Evolutionary conservation across 202 grass and related monocot species (phyloP).

Genomic region (Panicum virgatum): DNA sequence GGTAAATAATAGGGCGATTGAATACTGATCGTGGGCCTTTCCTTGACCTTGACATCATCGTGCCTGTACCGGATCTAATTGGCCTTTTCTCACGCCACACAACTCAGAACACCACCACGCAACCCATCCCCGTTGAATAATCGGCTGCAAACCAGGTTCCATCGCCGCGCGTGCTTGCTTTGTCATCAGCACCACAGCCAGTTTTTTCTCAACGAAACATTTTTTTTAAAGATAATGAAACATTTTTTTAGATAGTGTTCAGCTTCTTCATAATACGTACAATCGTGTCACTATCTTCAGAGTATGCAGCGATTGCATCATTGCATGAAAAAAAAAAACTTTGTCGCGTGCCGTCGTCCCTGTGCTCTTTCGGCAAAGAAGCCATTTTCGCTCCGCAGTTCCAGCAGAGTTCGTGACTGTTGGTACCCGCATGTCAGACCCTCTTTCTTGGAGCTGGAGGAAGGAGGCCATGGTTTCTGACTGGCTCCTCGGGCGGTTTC

Average conservation of each 20-base stretch:
- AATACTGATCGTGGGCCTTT: not conserved
- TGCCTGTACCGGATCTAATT: slow-evolving; percentile 4
- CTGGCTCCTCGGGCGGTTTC: slow-evolving; percentile 2
- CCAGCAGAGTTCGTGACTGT: not conserved
- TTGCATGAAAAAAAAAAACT: not conserved
- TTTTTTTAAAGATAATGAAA: no score
- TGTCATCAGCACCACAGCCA: slow-evolving; percentile 30
- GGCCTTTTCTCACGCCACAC: not conserved
- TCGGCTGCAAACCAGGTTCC: not conserved
- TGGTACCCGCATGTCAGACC: slow-evolving; percentile 1
- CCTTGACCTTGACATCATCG: slow-evolving; percentile 11
- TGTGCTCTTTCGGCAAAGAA: slow-evolving; percentile 7
- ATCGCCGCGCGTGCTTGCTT: slow-evolving; percentile 35
- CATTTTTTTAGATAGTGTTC: not conserved
- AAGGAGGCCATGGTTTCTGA: slow-evolving; percentile 28
- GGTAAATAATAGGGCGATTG: not conserved
- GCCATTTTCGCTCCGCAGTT: slow-evolving; percentile 9
- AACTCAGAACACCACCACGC: not conserved
- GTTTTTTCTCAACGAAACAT: not conserved
- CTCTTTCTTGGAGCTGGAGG: slow-evolving; percentile 9
- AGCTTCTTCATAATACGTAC: not conserved
- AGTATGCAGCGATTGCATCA: not conserved
- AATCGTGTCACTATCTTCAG: not conserved
- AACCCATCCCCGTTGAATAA: slow-evolving; percentile 10
- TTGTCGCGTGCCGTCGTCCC: slow-evolving; percentile 11